A percentile compares a stretch with the other conserved stretches of the same genome.
Conservation (phyloP, 345 rosid species). For the Gossypium raimondii region DNA sequence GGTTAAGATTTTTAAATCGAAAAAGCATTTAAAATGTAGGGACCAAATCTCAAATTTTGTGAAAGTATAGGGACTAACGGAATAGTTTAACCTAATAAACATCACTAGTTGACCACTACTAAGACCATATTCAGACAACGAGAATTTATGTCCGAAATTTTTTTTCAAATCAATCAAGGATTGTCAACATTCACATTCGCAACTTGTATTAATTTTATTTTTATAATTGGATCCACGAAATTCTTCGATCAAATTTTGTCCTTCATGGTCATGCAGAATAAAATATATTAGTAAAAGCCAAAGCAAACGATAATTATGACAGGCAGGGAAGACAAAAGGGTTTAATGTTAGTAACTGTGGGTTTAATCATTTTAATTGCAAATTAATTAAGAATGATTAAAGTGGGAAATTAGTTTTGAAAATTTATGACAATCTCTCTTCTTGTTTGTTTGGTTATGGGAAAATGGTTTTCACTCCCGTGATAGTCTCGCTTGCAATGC, state of each 20-base stretch:
- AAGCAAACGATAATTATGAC: neutral
- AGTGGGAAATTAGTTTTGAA: neutral
- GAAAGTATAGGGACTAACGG: too few relatives aligned
- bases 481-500: constrained; percentile 3
- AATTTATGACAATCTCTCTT: neutral
- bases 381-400: neutral
- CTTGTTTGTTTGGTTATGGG: constrained; percentile 11
- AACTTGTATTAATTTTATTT: neutral
- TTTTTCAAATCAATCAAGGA: neutral
- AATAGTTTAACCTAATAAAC: neutral
- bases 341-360: neutral
- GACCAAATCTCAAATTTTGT: too few relatives aligned
- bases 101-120: neutral
- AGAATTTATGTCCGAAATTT: constrained; percentile 3
- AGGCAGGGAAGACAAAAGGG: neutral
- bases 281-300: neutral
- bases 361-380: neutral
- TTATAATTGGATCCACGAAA: neutral
- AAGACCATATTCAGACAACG: neutral
- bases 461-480: constrained; percentile 19
- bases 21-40: too few relatives aligned
- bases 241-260: neutral
- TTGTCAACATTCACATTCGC: neutral
- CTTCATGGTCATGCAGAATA: neutral
- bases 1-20: too few relatives aligned